Base-by-base conservation (phyloP, 2,329 filamentous ascomycete species). In the Aaosphaeria pasadenensis region DNA sequence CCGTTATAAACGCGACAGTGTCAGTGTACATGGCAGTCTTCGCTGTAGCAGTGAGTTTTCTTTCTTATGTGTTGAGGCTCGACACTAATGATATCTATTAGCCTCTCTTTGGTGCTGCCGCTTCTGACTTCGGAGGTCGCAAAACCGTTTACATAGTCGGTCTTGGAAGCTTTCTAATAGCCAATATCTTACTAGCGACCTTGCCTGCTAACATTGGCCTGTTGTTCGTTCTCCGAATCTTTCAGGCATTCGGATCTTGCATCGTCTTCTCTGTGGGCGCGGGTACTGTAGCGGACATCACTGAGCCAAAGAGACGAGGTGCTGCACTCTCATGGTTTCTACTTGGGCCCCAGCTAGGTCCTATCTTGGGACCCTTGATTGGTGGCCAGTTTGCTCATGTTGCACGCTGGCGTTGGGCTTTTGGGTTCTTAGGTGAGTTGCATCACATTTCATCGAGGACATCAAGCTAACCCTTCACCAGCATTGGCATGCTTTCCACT, bases 331-430 rank as follows among this genome's bases (percentile, higher is more conserved):
- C 71, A 3, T 65, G 70, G 41, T 75, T 76, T 44, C 58, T 75
- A 6, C 58, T 77, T 33, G 74, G 74, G 0, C 74, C 74, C 4
- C 69, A 76, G 9, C 61, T 74, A 3, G 74, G 74, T 1, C 74
- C 74, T 2, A 66, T 76, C 0, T 52, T 76, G 1, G 74, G 74
- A 0, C 74, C 74, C 0, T 53, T 75, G 1, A 57, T 77, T 3
- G 74, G 74, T 4, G 74, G 74, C 28, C 60, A 63, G 17, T 64
- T 77, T 30, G 66, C 70, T 4, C 58, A 59, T 2, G 47, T 47
- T 1, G 52, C 62, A 1, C 60, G 56, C 4, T 77, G 74, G 74
- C 58, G 74, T 51, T 77, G 74, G 73, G 64, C 71, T 4, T 76
- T 76, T 49, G 73, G 70, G 1, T 74, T 76, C 40, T 51, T 67